Evolutionary conservation across 2,329 filamentous ascomycete genomes (phyloP).

Genomic region (Xylaria sp.): DNA sequence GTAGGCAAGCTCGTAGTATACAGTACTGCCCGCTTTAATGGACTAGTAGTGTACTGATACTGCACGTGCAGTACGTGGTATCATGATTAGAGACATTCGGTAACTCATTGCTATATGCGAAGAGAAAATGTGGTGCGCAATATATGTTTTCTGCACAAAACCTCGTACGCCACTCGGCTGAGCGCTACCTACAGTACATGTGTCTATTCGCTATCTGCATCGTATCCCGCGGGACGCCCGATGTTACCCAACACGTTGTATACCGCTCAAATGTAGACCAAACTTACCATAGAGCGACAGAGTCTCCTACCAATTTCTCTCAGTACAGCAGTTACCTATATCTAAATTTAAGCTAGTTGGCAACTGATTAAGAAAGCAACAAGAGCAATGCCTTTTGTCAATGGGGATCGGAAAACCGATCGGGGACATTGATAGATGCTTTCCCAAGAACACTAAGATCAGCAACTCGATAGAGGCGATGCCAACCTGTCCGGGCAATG

Average conservation of each 20-base stretch:
- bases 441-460: slow-evolving; percentile 9
- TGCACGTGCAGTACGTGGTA: not conserved
- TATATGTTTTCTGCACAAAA: slow-evolving; percentile 27
- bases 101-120: slow-evolving; percentile 2
- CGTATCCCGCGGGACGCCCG: slow-evolving; percentile 26
- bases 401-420: not conserved
- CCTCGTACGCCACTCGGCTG: slow-evolving; percentile 28
- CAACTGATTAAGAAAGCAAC: not conserved
- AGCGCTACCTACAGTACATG: slow-evolving; percentile 1
- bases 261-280: not conserved
- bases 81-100: not conserved
- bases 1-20: not conserved
- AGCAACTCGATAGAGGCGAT: not conserved
- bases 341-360: no score
- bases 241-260: not conserved
- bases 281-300: not conserved
- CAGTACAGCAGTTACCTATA: no score
- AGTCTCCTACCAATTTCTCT: no score
- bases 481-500: not conserved
- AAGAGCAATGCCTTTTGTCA: slow-evolving; percentile 9
- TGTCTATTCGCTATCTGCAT: slow-evolving; percentile 27
- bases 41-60: not conserved
- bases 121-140: slow-evolving; percentile 9
- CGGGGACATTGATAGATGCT: slow-evolving; percentile 3
- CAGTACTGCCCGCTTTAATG: not conserved